Base-by-base conservation (phyloP, 495 filamentous ascomycete genomes). In the Corynascus novoguineensis region DNA sequence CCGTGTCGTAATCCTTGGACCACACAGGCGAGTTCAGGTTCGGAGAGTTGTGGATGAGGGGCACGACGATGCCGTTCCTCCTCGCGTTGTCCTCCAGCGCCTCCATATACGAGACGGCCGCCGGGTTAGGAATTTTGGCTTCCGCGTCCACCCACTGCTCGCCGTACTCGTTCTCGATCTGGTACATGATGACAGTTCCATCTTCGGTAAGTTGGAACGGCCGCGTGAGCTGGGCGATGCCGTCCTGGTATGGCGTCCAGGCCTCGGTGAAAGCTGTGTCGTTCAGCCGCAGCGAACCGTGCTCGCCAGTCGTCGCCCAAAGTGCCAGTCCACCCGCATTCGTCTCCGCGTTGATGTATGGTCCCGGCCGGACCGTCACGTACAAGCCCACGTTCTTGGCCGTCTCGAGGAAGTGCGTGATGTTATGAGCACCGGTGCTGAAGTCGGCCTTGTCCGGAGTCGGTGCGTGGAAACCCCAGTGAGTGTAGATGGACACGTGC, bases 151-250 rank as follows among this genome's bases (percentile, higher is more conserved):
- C n/a, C 45, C 37, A 44, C n/a, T 27, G 21, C 22, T 31, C 14
- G 19, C 5, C 50, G 63, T 90, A 90, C 61, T 91, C 88, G 59
- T 92, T 92, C 63, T 92, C 89, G 0, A 86, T 86, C 71, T 93
- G 89, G 38, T 85, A 76, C 5, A 92, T 74, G 53, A 92, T 88
- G 24, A 92, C 76, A 0, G 87, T 86, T 1, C 89, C 88, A 10
- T 84, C 88, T 58, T 89, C 86, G 1, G 87, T 90, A 58, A 92
- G 88, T 57, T 92, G 87, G 8, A 19, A 48, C 6, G 45, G 45
- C n/a, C n/a, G 27, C 19, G 45, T 37, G 1, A 80, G 73, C 55
- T 78, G 58, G 0, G 78, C 74, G 44, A 80, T 73, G 14, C 75
- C 67, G 1, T 72, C 69, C 55, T 77, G 74, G 44, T 83, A 85